phyloP scores from a whole-genome alignment of 371 early-diverging fungal species.

The Zychaea mexicana region DNA sequence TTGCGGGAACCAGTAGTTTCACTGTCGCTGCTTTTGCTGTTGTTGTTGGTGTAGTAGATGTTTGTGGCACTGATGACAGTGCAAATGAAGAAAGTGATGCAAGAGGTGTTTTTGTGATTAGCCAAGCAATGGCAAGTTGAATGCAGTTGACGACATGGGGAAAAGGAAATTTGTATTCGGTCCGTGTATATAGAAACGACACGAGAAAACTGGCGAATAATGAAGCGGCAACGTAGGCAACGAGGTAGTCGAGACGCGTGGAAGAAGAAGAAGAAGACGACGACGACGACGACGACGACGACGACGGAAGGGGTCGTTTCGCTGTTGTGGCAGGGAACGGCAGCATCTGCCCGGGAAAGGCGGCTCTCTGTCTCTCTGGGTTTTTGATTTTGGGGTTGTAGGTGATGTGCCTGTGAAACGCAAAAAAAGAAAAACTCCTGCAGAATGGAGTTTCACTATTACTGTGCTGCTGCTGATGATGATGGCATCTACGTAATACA shows the following conservation, averaged over 20 bases:
- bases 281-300: too few species aligned
- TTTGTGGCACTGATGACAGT: neutral
- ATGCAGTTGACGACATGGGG: constrained; percentile 11
- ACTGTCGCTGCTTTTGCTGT: neutral
- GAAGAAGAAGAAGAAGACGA: too few species aligned
- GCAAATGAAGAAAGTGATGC: neutral
- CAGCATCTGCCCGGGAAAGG: neutral
- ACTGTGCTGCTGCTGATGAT: too few species aligned
- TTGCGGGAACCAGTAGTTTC: neutral
- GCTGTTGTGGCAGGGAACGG: neutral
- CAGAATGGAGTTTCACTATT: too few species aligned
- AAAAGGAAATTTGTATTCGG: constrained; percentile 16
- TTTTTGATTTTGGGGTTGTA: neutral
- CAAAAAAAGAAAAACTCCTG: neutral
- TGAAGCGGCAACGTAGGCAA: constrained; percentile 6
- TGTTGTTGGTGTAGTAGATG: neutral
- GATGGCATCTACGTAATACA: too few species aligned
- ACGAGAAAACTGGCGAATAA: constrained; percentile 6
- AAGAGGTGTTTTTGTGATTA: neutral
- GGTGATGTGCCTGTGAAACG: constrained; percentile 1
- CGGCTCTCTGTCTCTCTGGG: neutral
- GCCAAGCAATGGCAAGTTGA: constrained; percentile 8
- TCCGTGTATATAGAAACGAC: neutral
- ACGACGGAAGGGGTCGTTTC: neutral
- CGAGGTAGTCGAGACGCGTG: constrained; percentile 1